Percentiles rank a stretch among this genome's conserved stretches.
phyloP scores from a whole-genome alignment of 352 stramenopile genomes.

The Lagenidium giganteum region DNA sequence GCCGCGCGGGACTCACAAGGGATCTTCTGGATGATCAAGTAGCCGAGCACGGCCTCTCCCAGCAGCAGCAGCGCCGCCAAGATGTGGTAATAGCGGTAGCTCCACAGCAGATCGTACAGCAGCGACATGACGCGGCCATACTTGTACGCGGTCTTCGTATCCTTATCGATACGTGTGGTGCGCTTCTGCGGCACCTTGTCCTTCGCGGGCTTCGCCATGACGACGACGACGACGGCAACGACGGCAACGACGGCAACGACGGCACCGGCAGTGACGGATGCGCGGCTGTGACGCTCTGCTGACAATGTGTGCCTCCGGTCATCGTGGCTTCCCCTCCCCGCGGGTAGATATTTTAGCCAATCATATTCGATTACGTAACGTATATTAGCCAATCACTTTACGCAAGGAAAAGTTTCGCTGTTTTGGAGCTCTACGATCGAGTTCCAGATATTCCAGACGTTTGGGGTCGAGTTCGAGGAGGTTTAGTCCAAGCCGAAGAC shows the following conservation, averaged over 20 bases:
- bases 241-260: no score
- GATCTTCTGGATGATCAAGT: constrained; percentile 80
- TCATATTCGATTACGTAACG: no score
- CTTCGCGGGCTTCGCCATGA: constrained; percentile 2
- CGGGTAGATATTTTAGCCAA: no score
- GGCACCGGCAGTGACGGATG: no score
- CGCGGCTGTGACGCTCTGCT: no score
- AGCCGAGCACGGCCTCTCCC: constrained; percentile 47
- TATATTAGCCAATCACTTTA: no score
- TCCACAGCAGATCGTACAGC: constrained; percentile 84
- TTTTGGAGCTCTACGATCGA: no score
- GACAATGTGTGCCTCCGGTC: no score
- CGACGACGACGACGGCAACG: no score
- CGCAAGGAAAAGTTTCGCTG: no score
- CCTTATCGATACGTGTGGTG: constrained; percentile 81
- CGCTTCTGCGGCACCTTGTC: constrained; percentile 22
- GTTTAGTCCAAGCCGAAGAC: constrained; percentile 87
- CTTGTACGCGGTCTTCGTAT: constrained; percentile 72
- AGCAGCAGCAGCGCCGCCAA: constrained; percentile 53
- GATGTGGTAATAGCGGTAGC: constrained; percentile 78
- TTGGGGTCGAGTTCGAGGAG: neutral
- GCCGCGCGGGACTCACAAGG: constrained; percentile 34
- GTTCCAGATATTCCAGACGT: no score
- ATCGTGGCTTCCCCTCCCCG: no score
- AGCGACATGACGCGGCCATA: constrained; percentile 67